Conservation (phyloP, 352 stramenopile genomes). For the Globisporangium parvum region DNA sequence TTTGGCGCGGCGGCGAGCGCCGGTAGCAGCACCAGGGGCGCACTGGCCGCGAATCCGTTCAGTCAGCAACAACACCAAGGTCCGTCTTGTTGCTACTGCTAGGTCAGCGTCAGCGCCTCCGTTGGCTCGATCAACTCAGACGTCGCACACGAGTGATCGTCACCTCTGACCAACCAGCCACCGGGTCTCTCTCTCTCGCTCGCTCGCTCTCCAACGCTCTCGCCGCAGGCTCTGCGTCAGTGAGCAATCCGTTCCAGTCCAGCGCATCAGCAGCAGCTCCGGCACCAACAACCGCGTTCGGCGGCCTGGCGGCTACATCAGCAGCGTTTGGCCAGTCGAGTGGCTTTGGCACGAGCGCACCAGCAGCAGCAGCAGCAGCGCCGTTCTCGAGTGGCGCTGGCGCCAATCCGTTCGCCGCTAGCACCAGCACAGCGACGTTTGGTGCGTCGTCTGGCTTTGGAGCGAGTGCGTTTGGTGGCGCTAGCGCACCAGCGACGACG, state of each 20-base stretch:
- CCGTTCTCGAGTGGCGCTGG: constrained; percentile 1
- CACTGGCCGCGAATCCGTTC: constrained; percentile 25
- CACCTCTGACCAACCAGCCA: background rate
- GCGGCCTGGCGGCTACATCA: constrained; percentile 5
- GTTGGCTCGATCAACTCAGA: background rate
- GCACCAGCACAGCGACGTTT: background rate
- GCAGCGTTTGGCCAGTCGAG: constrained; percentile 27
- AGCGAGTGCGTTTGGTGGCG: too few relatives aligned
- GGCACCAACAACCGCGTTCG: constrained; percentile 23
- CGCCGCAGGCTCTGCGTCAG: background rate
- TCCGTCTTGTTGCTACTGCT: constrained; percentile 8
- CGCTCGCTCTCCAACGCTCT: too few relatives aligned
- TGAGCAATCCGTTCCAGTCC: constrained; percentile 3
- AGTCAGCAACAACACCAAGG: constrained; percentile 35
- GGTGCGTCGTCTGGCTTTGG: constrained; percentile 1
- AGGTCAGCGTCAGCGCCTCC: background rate
- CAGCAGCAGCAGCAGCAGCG: background rate
- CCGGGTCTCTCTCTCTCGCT: background rate
- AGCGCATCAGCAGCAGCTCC: constrained; percentile 3
- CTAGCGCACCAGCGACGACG: too few relatives aligned
- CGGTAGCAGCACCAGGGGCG: background rate
- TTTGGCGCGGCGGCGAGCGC: constrained; percentile 2
- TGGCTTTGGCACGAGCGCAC: constrained; percentile 3
- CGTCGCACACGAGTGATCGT: background rate
- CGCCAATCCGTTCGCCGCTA: constrained; percentile 13